These are phyloP conservation scores for Dothiorella sarmentorum DNA, from an alignment of 2,329 filamentous ascomycete species.

Conservation along the genomic window DNA sequence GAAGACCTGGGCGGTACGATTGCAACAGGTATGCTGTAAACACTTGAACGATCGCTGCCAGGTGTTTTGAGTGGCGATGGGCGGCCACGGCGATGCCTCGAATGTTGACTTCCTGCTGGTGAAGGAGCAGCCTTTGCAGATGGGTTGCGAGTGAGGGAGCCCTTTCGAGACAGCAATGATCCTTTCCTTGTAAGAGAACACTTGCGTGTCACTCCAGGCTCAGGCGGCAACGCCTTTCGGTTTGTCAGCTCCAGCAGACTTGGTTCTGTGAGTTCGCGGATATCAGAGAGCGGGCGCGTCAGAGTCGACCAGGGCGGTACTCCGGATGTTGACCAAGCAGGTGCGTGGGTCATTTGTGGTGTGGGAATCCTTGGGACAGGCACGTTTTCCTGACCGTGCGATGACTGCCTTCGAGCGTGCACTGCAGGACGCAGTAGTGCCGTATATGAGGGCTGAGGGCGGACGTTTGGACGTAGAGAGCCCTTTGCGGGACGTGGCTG, in stretches of 20 bases:
- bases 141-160: slow-evolving; percentile 20
- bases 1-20: slow-evolving; percentile 47
- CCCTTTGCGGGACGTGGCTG: slow-evolving; percentile 27
- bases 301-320: slow-evolving; percentile 29
- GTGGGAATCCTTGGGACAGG: neutral
- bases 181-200: slow-evolving; percentile 32
- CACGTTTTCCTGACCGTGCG: neutral
- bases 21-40: slow-evolving; percentile 45
- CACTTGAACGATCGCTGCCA: slow-evolving; percentile 40
- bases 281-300: slow-evolving; percentile 47
- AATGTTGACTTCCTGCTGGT: slow-evolving; percentile 29
- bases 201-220: slow-evolving; percentile 22
- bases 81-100: slow-evolving; percentile 1
- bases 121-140: slow-evolving; percentile 34
- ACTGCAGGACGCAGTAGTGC: neutral
- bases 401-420: neutral
- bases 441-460: slow-evolving; percentile 1
- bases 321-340: slow-evolving; percentile 27
- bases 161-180: slow-evolving; percentile 25
- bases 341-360: slow-evolving; percentile 19
- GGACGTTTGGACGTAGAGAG: slow-evolving; percentile 15
- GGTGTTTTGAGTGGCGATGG: slow-evolving; percentile 23
- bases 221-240: slow-evolving; percentile 24
- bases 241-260: slow-evolving; percentile 41
- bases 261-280: slow-evolving; percentile 49